These are phyloP conservation scores for Phialemoniopsis sp. DNA, from an alignment of 2,329 filamentous ascomycete species.

Conservation along the genomic window DNA sequence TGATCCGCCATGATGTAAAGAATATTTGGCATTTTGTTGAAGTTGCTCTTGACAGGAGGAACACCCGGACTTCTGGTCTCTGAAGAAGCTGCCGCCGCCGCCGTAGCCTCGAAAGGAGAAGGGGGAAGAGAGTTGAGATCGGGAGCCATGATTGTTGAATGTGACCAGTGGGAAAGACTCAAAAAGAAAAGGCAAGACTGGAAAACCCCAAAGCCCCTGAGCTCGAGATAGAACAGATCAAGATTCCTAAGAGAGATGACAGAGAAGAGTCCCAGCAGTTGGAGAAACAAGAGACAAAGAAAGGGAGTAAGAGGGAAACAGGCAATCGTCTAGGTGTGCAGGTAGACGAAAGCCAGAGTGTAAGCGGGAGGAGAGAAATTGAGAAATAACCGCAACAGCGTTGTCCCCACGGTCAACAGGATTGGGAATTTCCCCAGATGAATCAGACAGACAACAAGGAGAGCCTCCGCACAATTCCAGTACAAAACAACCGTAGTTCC, in stretches of 20 bases:
- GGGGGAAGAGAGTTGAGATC: slow-evolving; percentile 69
- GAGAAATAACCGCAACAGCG: no score
- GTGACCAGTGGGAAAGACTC: slow-evolving; percentile 4
- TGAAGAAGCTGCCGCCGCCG: background rate
- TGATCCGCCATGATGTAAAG: slow-evolving; percentile 97
- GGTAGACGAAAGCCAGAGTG: background rate
- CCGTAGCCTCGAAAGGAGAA: slow-evolving; percentile 36
- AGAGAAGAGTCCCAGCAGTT: background rate
- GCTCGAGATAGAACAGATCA: no score
- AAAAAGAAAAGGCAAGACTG: background rate
- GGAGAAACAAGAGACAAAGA: background rate
- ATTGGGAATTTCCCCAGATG: no score
- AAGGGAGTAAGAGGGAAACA: background rate
- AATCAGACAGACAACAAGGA: no score
- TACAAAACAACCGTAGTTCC: no score
- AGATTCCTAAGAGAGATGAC: slow-evolving; percentile 1
- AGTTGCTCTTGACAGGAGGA: slow-evolving; percentile 1
- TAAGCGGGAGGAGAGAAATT: background rate
- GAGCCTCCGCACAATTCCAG: no score
- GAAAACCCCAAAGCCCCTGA: no score
- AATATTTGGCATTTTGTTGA: slow-evolving; percentile 60
- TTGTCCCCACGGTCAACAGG: no score
- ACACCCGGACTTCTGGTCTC: slow-evolving; percentile 1
- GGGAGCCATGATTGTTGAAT: slow-evolving; percentile 52
- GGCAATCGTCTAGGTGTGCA: no score